phyloP scores from a whole-genome alignment of 306 rosid genomes.

The Prunus kanzakura region DNA sequence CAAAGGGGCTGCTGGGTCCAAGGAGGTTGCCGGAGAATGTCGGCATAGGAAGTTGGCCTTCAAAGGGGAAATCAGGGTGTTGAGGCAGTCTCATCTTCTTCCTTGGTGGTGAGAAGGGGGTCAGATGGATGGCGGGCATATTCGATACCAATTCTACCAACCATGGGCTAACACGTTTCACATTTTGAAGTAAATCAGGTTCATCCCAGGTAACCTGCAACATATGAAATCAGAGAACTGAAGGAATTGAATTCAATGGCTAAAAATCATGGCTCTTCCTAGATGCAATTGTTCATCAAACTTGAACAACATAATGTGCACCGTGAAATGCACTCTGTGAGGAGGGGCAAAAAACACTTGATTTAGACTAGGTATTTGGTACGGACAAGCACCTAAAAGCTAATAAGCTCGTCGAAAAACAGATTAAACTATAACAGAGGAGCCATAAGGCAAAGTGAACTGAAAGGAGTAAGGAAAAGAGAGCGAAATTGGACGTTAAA shows the following conservation, averaged over 20 bases:
- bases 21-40: constrained; percentile 54
- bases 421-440: background rate
- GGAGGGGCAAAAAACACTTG: too few relatives aligned
- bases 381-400: background rate
- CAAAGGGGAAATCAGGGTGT: constrained; percentile 60
- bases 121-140: constrained; percentile 67
- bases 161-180: constrained; percentile 93
- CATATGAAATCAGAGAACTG: constrained; percentile 23
- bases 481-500: background rate
- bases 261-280: background rate
- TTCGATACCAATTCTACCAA: constrained; percentile 76
- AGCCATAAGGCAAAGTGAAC: background rate
- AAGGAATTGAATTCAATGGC: background rate
- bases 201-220: constrained; percentile 94
- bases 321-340: too few relatives aligned
- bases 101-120: constrained; percentile 76
- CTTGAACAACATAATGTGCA: background rate
- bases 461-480: background rate
- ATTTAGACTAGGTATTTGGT: too few relatives aligned
- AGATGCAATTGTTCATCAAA: background rate
- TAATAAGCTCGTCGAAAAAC: background rate
- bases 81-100: constrained; percentile 76
- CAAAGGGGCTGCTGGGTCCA: constrained; percentile 55
- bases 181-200: constrained; percentile 86
- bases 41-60: constrained; percentile 54